A percentile compares a stretch with the other conserved stretches of the same genome.
Evolutionary conservation across 805 yeast genomes (phyloP).

Genomic region (Middelhovenomyces tepae): DNA sequence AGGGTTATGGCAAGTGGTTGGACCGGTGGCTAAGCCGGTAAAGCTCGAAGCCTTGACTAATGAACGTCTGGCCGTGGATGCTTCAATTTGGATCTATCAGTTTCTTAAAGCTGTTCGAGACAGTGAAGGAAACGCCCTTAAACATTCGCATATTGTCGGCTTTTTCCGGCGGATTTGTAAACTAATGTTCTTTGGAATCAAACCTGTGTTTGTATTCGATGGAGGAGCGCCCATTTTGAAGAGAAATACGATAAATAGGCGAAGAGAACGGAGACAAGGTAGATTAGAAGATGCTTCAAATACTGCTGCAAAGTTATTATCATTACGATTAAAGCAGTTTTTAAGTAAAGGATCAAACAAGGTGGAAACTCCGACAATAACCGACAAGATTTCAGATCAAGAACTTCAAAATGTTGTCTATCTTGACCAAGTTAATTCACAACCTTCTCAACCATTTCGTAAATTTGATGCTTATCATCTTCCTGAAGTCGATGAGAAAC

Average conservation of each 20-base stretch:
- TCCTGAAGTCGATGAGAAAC: constrained; percentile 54
- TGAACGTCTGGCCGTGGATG: constrained; percentile 85
- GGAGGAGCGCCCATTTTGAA: constrained; percentile 89
- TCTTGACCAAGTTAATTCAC: constrained; percentile 23
- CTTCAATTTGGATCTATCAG: constrained; percentile 97
- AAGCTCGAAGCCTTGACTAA: constrained; percentile 75
- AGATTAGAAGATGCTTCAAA: constrained; percentile 57
- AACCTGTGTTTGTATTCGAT: constrained; percentile 88
- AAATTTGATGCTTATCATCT: constrained; percentile 46
- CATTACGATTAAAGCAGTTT: no score
- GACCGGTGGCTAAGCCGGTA: constrained; percentile 86
- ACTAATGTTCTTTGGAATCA: constrained; percentile 73
- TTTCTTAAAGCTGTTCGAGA: constrained; percentile 92
- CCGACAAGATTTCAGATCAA: constrained; percentile 1
- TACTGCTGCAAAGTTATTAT: constrained; percentile 75
- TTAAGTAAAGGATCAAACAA: neutral
- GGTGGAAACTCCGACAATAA: no score
- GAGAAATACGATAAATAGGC: constrained; percentile 60
- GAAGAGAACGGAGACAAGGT: constrained; percentile 69
- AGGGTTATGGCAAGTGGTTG: constrained; percentile 85
- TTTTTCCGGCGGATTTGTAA: constrained; percentile 92
- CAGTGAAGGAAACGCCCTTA: constrained; percentile 64
- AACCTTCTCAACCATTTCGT: constrained; percentile 13
- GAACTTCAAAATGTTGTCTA: constrained; percentile 23
- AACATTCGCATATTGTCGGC: constrained; percentile 83